Evolutionary conservation across 2,329 filamentous ascomycete species (phyloP).

Genomic region (Cladorrhinum sp.): DNA sequence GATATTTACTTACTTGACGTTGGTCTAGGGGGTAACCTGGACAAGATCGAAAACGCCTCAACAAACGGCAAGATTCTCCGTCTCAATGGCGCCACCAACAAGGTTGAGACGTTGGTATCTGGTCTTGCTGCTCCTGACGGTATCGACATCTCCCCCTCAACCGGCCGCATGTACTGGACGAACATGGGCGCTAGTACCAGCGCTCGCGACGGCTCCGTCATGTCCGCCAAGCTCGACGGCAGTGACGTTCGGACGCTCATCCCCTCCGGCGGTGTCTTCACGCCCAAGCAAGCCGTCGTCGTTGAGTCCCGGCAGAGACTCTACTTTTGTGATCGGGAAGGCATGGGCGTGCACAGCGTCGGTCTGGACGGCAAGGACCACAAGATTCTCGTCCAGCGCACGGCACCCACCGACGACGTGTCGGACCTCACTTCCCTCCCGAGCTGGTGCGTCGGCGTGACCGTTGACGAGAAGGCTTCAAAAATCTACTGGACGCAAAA

Average conservation of each 20-base stretch:
- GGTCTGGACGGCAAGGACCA: conserved; percentile 38
- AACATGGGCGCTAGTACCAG: conserved; percentile 42
- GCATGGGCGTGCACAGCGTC: conserved; percentile 38
- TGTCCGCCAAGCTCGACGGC: conserved; percentile 46
- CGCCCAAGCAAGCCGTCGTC: conserved; percentile 42
- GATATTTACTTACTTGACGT: conserved; percentile 29
- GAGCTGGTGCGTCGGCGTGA: conserved; percentile 56
- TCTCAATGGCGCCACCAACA: neutral
- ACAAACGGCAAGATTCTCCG: conserved; percentile 18
- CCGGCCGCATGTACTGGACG: conserved; percentile 46
- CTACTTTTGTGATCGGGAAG: conserved; percentile 45
- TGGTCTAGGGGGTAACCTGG: conserved; percentile 19
- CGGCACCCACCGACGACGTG: conserved; percentile 25
- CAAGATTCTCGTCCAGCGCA: conserved; percentile 36
- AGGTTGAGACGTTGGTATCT: conserved; percentile 21
- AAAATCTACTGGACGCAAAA: conserved; percentile 61
- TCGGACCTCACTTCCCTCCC: conserved; percentile 3
- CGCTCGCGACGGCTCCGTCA: conserved; percentile 40
- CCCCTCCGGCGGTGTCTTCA: conserved; percentile 42
- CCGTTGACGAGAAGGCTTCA: conserved; percentile 39
- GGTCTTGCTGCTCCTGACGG: conserved; percentile 40
- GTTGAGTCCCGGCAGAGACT: conserved; percentile 31
- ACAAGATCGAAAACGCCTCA: neutral
- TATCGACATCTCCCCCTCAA: conserved; percentile 36
- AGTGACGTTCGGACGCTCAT: conserved; percentile 43